Conservation (phyloP, 805 yeast genomes). For the Millerozyma miso region DNA sequence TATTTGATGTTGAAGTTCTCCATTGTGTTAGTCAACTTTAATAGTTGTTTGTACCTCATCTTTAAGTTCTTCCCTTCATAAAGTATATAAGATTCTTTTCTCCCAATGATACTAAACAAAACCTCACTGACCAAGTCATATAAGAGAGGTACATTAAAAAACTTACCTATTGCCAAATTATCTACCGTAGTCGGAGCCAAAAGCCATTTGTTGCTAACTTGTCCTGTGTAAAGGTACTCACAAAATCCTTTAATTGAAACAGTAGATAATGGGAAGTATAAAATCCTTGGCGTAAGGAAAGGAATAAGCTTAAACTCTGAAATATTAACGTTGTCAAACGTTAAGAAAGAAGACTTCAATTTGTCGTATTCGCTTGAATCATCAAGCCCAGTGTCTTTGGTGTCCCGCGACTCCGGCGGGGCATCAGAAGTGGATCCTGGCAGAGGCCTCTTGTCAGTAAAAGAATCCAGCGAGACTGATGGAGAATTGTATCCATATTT, state of each 20-base stretch:
- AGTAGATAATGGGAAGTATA: slow-evolving; percentile 66
- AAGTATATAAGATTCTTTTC: slow-evolving; percentile 54
- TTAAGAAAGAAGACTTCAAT: slow-evolving; percentile 14
- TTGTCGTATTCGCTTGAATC: background rate
- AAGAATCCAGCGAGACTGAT: background rate
- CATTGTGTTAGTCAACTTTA: slow-evolving; percentile 20
- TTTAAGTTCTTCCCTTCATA: slow-evolving; percentile 37
- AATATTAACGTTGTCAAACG: slow-evolving; percentile 29
- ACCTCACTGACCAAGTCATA: slow-evolving; percentile 68
- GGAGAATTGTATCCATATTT: background rate
- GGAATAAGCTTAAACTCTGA: slow-evolving; percentile 48
- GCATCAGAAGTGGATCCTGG: slow-evolving; percentile 1
- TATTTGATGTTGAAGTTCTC: slow-evolving; percentile 23
- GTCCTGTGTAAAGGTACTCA: slow-evolving; percentile 76
- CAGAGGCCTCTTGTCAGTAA: background rate
- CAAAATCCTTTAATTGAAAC: slow-evolving; percentile 59
- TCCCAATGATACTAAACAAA: slow-evolving; percentile 63
- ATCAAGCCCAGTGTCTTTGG: background rate
- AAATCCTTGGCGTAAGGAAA: slow-evolving; percentile 58
- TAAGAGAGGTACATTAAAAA: slow-evolving; percentile 64
- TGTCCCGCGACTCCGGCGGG: background rate
- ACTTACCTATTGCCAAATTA: slow-evolving; percentile 56
- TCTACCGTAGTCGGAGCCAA: slow-evolving; percentile 66
- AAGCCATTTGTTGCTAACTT: slow-evolving; percentile 72
- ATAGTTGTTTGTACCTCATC: slow-evolving; percentile 19